phyloP scores from a whole-genome alignment of 352 stramenopile genomes.

The Phytophthora fragariae region DNA sequence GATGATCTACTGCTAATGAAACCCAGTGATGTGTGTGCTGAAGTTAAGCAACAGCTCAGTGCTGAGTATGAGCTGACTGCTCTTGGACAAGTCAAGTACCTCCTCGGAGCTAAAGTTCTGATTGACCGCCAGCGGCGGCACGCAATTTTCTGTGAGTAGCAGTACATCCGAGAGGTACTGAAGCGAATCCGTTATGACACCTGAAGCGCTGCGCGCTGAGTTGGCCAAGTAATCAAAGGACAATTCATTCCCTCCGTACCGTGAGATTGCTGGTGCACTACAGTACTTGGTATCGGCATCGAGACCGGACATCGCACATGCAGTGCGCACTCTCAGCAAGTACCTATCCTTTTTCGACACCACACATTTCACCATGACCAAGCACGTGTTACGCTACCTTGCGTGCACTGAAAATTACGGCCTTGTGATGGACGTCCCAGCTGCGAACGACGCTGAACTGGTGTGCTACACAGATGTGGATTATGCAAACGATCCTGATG shows the following conservation, averaged over 20 bases:
- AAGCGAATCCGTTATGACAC: not conserved
- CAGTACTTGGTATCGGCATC: slow-evolving; percentile 19
- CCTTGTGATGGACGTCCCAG: no score
- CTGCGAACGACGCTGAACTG: no score
- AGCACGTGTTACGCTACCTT: slow-evolving; percentile 1
- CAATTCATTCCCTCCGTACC: not conserved
- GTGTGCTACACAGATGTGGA: no score
- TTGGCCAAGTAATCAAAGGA: not conserved
- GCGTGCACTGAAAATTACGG: no score
- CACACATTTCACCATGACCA: slow-evolving; percentile 1
- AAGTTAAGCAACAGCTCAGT: not conserved
- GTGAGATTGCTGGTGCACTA: not conserved
- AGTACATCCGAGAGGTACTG: slow-evolving; percentile 8
- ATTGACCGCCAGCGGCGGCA: slow-evolving; percentile 4
- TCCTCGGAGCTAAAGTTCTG: slow-evolving; percentile 7
- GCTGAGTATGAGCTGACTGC: slow-evolving; percentile 19
- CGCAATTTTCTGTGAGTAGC: not conserved
- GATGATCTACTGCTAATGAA: slow-evolving; percentile 21
- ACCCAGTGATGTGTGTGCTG: not conserved
- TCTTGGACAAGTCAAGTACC: slow-evolving; percentile 24
- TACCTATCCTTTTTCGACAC: not conserved
- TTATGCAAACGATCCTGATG: no score
- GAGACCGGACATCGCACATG: slow-evolving; percentile 22
- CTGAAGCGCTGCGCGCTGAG: not conserved
- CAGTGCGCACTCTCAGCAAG: slow-evolving; percentile 18